Evolutionary conservation across 176 grass and related monocot species (phyloP).

Genomic region (Triticum aestivum): IWGSC_CS_RefSeq_v2.1 NC_057802.1:2756826-2757325

Average conservation of each 20-base stretch:
- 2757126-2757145: neutral
- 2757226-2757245: neutral
- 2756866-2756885: too few species aligned
- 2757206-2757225: neutral
- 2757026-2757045: neutral
- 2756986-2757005: neutral
- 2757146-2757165: slow-evolving; percentile 14
- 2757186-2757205: slow-evolving; percentile 9
- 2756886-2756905: rapidly evolving
- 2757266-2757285: slow-evolving; percentile 35
- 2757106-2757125: neutral
- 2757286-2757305: neutral
- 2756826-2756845: too few species aligned
- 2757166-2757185: neutral
- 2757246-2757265: neutral
- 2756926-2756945: neutral
- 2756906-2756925: neutral
- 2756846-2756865: too few species aligned
- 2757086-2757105: neutral
- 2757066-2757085: too few species aligned
- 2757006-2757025: slow-evolving; percentile 35
- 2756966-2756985: neutral
- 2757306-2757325: neutral
- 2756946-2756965: slow-evolving; percentile 22
- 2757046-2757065: rapidly evolving